phyloP scores from a whole-genome alignment of 1,284 basidiomycete genomes.

The Trametes hirsuta region DNA sequence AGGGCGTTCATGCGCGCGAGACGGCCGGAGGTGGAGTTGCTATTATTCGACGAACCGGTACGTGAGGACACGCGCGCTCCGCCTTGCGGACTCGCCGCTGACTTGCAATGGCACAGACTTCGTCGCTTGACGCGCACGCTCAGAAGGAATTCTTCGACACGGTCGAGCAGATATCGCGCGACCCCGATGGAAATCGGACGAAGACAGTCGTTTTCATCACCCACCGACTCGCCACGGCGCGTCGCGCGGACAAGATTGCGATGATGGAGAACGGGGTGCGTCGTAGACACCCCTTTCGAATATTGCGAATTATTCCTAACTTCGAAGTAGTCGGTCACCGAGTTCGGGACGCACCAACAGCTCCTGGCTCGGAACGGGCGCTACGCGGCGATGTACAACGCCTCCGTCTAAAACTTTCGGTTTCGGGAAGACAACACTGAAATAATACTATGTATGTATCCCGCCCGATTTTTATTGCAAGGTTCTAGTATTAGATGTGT shows the following conservation, averaged over 20 bases:
- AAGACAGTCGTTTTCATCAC: constrained; percentile 86
- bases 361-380: constrained; percentile 63
- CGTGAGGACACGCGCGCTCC: constrained; percentile 29
- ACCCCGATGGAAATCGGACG: constrained; percentile 52
- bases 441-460: not conserved
- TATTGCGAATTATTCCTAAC: constrained; percentile 20
- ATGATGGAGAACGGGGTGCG: constrained; percentile 84
- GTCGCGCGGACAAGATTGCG: constrained; percentile 80
- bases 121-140: constrained; percentile 79
- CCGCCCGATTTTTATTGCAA: not conserved
- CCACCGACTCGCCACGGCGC: constrained; percentile 78
- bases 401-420: constrained; percentile 52
- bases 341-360: constrained; percentile 80
- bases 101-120: constrained; percentile 52
- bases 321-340: constrained; percentile 63
- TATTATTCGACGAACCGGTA: constrained; percentile 83
- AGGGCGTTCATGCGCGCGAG: constrained; percentile 82
- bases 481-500: constrained; percentile 7
- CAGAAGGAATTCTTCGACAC: constrained; percentile 80
- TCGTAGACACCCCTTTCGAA: constrained; percentile 4
- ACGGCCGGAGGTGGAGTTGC: constrained; percentile 73
- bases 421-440: not conserved
- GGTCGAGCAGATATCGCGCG: constrained; percentile 62
- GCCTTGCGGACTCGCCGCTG: not conserved
- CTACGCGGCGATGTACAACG: constrained; percentile 72